These are phyloP conservation scores for Penicillium sp. DNA, from an alignment of 2,329 filamentous ascomycete species.

Conservation along the genomic window DNA sequence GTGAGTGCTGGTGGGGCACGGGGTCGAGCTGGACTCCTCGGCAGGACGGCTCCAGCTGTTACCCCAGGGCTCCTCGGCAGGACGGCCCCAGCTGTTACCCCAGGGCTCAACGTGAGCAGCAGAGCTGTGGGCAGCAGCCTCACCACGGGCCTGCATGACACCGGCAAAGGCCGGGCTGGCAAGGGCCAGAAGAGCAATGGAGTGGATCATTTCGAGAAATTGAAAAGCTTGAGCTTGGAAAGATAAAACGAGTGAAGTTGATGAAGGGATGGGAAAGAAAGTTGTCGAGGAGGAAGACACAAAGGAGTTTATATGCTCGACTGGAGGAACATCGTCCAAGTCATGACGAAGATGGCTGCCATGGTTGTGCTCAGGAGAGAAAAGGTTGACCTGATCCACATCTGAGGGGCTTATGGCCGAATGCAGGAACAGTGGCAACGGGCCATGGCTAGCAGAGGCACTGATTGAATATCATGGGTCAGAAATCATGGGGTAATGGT, in stretches of 20 bases:
- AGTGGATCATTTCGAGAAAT: slow-evolving; percentile 37
- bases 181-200: slow-evolving; percentile 37
- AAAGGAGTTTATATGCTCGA: slow-evolving; percentile 29
- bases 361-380: slow-evolving; percentile 29
- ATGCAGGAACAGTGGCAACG: slow-evolving; percentile 12
- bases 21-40: neutral
- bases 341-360: slow-evolving; percentile 23
- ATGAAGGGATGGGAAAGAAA: slow-evolving; percentile 11
- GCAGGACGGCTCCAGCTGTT: slow-evolving; percentile 9
- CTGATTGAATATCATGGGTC: slow-evolving; percentile 12
- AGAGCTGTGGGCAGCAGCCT: slow-evolving; percentile 8
- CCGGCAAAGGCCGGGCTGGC: slow-evolving; percentile 38
- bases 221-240: slow-evolving; percentile 18
- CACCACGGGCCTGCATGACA: slow-evolving; percentile 30
- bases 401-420: slow-evolving; percentile 16
- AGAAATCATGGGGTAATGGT: slow-evolving; percentile 14
- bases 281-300: slow-evolving; percentile 3
- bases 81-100: slow-evolving; percentile 11
- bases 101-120: slow-evolving; percentile 2
- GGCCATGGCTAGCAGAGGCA: slow-evolving; percentile 23
- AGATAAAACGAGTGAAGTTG: slow-evolving; percentile 24
- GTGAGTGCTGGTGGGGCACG: slow-evolving; percentile 5
- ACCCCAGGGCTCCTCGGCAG: slow-evolving; percentile 2
- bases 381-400: slow-evolving; percentile 24
- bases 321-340: slow-evolving; percentile 2